These are phyloP conservation scores for Gleditsia sinensis DNA, from an alignment of 306 rosid species.

Conservation along the genomic window DNA sequence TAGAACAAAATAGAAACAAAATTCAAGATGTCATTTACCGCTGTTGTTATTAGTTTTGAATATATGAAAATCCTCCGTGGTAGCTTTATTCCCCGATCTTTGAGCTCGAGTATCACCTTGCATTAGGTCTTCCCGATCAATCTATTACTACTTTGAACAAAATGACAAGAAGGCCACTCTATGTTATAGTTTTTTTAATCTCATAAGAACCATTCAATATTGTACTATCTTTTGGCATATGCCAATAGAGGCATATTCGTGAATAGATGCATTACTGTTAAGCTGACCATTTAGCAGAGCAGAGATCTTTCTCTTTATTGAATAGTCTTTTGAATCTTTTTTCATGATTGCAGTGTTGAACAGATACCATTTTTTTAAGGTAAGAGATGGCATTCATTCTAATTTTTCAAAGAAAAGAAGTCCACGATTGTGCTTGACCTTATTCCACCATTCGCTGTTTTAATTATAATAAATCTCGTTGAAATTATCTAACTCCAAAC, in stretches of 20 bases:
- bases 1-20: constrained; percentile 20
- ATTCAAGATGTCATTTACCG: background rate
- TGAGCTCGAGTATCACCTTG: constrained; percentile 15
- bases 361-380: background rate
- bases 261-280: constrained; percentile 28
- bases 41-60: constrained; percentile 10
- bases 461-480: constrained; percentile 17
- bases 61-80: constrained; percentile 16
- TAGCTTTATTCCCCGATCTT: background rate
- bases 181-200: background rate
- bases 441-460: background rate
- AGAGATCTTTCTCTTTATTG: constrained; percentile 10
- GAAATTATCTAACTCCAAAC: constrained; percentile 3
- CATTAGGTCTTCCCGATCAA: background rate
- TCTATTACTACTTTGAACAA: background rate
- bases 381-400: background rate
- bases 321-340: constrained; percentile 9
- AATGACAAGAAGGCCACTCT: background rate
- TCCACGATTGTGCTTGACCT: constrained; percentile 24
- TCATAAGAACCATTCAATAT: constrained; percentile 17
- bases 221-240: background rate
- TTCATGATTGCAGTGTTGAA: constrained; percentile 28
- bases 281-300: constrained; percentile 19
- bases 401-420: background rate
- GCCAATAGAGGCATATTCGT: background rate